Percentiles rank a stretch among this genome's conserved stretches.
Conservation (phyloP, 257 asterid species). For the Parsonsia alboflavescens region DNA sequence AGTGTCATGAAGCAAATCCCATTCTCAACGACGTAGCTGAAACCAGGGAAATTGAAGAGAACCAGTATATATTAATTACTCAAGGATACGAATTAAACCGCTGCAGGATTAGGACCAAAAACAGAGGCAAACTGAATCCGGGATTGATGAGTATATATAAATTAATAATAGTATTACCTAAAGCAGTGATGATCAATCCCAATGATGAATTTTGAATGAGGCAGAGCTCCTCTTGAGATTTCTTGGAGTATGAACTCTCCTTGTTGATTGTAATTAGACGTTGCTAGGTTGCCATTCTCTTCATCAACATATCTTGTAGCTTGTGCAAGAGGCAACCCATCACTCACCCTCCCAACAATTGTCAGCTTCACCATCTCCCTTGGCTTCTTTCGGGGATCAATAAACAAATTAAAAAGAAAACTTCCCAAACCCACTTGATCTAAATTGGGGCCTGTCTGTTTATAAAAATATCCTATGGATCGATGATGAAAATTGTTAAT, state of each 20-base stretch:
- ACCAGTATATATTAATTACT: neutral
- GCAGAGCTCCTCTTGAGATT: slow-evolving; percentile 43
- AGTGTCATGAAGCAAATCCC: slow-evolving; percentile 54
- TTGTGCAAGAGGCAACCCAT: slow-evolving; percentile 59
- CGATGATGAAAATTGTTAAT: neutral
- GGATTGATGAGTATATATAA: too few relatives aligned
- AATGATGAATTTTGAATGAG: slow-evolving; percentile 39
- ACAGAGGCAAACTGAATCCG: neutral
- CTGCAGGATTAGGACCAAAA: neutral
- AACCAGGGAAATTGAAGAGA: slow-evolving; percentile 2
- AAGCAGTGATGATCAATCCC: slow-evolving; percentile 42
- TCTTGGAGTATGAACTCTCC: slow-evolving; percentile 53
- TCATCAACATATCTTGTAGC: slow-evolving; percentile 37
- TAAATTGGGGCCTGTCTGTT: too few relatives aligned
- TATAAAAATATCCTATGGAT: too few relatives aligned
- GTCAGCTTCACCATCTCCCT: slow-evolving; percentile 46
- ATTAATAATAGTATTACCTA: slow-evolving; percentile 25
- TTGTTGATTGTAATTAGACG: slow-evolving; percentile 36
- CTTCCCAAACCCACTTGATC: too few relatives aligned
- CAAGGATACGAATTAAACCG: too few relatives aligned
- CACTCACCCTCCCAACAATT: slow-evolving; percentile 49
- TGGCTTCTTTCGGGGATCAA: neutral
- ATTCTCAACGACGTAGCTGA: slow-evolving; percentile 49
- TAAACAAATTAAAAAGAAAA: too few relatives aligned
- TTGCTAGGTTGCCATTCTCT: slow-evolving; percentile 28